Evolutionary conservation across 805 yeast genomes (phyloP).

Genomic region (Suhomyces sp.): DNA sequence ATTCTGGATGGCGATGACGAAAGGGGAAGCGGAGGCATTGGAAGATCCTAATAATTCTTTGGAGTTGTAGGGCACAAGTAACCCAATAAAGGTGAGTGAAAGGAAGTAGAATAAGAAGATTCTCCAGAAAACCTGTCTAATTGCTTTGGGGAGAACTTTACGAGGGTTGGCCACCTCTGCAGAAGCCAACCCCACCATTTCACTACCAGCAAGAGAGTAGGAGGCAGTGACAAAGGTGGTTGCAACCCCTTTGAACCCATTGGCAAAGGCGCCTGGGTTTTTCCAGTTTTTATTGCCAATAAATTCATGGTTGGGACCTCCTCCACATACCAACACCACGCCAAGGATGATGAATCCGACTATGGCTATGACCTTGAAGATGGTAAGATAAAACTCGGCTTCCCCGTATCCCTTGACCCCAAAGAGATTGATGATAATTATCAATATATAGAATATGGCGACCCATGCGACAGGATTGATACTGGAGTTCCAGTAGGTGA

Average conservation of each 20-base stretch:
- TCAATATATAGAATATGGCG: conserved; percentile 30
- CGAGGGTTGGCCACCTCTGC: conserved; percentile 42
- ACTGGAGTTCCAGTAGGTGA: conserved; percentile 31
- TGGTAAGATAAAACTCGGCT: conserved; percentile 33
- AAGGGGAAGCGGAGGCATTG: conserved; percentile 24
- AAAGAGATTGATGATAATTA: conserved; percentile 30
- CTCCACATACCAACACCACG: conserved; percentile 37
- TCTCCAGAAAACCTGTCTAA: conserved; percentile 46
- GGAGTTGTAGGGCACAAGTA: conserved; percentile 22
- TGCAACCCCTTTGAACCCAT: conserved; percentile 41
- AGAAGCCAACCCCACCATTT: conserved; percentile 39
- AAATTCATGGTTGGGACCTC: conserved; percentile 38
- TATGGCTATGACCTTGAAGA: conserved; percentile 35
- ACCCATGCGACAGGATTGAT: conserved; percentile 43
- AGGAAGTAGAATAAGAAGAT: conserved; percentile 39
- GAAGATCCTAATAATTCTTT: conserved; percentile 20
- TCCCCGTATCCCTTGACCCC: conserved; percentile 41
- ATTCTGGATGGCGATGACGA: conserved; percentile 29
- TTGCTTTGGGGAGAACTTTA: conserved; percentile 40
- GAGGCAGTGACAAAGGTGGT: conserved; percentile 39
- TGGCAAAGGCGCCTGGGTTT: conserved; percentile 32
- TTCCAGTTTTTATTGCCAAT: conserved; percentile 35
- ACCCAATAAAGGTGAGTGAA: conserved; percentile 22
- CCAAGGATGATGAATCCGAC: conserved; percentile 38
- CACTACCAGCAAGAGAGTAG: conserved; percentile 37